phyloP scores from a whole-genome alignment of 2,329 filamentous ascomycete genomes.

The Pseudocercospora vitis region DNA sequence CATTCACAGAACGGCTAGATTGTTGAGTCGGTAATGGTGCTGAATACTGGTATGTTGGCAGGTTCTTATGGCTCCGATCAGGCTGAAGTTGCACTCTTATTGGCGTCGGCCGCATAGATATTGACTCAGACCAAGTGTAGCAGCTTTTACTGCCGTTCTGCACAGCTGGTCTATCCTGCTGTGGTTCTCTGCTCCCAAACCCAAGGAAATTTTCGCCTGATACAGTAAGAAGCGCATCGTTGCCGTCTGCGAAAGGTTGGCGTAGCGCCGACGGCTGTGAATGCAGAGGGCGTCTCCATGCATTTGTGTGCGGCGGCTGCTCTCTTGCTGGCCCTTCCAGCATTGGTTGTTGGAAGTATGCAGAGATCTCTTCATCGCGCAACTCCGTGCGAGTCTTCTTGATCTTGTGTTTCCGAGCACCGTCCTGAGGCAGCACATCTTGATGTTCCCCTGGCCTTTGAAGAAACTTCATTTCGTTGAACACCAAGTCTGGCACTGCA shows the following conservation, averaged over 20 bases:
- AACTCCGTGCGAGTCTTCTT: slow-evolving; percentile 36
- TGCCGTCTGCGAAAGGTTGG: no score
- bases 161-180: slow-evolving; percentile 18
- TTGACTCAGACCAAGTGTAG: slow-evolving; percentile 48
- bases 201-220: slow-evolving; percentile 41
- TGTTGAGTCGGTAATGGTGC: no score
- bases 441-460: slow-evolving; percentile 38
- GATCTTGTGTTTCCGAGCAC: slow-evolving; percentile 34
- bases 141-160: slow-evolving; percentile 36
- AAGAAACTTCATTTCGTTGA: slow-evolving; percentile 54
- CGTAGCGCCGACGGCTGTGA: no score
- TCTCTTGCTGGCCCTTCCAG: neutral
- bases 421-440: slow-evolving; percentile 26
- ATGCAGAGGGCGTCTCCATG: no score
- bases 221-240: slow-evolving; percentile 32
- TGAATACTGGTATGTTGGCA: no score
- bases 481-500: slow-evolving; percentile 53
- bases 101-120: slow-evolving; percentile 19
- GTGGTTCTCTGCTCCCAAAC: slow-evolving; percentile 40
- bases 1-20: no score
- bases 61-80: no score
- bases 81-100: no score
- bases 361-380: slow-evolving; percentile 47
- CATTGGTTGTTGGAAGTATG: slow-evolving; percentile 43
- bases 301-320: slow-evolving; percentile 11